phyloP scores from a whole-genome alignment of 768 basidiomycete species.

The Porphyrellus cyaneotinctus region DNA sequence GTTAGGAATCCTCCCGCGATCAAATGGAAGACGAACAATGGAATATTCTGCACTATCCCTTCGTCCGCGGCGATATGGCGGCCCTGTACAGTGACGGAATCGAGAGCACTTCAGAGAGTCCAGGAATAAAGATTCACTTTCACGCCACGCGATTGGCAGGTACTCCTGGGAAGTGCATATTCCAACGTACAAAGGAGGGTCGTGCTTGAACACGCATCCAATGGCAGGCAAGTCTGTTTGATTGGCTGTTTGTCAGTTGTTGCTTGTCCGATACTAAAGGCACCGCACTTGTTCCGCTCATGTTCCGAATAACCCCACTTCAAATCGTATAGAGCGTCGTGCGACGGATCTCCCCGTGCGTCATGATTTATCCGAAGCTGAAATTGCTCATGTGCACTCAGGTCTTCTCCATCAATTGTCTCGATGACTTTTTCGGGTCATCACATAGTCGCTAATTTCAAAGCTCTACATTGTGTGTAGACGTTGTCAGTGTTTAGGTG shows the following conservation, averaged over 20 bases:
- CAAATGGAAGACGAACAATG: constrained; percentile 15
- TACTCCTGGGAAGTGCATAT: not conserved
- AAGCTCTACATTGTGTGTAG: not conserved
- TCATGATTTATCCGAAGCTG: not conserved
- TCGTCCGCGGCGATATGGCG: constrained; percentile 18
- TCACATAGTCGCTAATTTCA: not conserved
- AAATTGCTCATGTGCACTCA: not conserved
- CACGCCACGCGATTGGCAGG: constrained; percentile 1
- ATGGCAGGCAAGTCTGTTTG: not conserved
- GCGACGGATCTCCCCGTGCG: constrained; percentile 2
- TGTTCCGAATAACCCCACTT: constrained; percentile 11
- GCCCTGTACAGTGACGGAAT: not conserved
- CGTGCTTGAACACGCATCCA: not conserved
- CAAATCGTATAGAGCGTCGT: not conserved
- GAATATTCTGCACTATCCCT: constrained; percentile 6
- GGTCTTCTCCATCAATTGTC: constrained; percentile 15
- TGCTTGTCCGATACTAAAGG: not conserved
- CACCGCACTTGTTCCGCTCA: constrained; percentile 7
- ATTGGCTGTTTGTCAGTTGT: not conserved
- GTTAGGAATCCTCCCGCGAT: constrained; percentile 9
- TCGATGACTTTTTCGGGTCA: constrained; percentile 2
- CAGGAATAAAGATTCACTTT: not conserved
- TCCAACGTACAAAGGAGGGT: not conserved
- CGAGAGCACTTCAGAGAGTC: not conserved
- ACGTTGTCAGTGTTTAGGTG: not conserved